Base-by-base conservation (phyloP, 2,329 filamentous ascomycete species). In the Colletotrichum sansevieriae region DNA sequence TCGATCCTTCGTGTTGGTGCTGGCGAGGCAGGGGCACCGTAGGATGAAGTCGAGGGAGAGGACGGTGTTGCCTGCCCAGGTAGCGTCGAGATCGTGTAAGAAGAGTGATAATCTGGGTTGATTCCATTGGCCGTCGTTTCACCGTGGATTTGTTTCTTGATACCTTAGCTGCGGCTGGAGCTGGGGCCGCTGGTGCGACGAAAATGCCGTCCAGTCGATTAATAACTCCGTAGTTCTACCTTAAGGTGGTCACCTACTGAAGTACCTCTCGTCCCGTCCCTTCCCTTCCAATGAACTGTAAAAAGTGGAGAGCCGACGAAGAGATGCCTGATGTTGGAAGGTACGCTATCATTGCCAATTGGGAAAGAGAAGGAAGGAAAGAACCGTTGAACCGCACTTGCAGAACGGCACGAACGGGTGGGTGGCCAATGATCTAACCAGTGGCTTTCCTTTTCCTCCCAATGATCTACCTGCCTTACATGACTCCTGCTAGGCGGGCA, bases 281-380 rank as follows among this genome's bases (percentile, higher is more conserved):
- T 2, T 29, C 29, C 29, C 29, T 29, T 29, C 29, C 29, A 29
- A 29, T 29, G 29, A 4, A 29, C 46, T 25, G 35, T 57, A 39
- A 52, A 57, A 63, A 58, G 59, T 64, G 65, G 65, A 64, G 59
- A 64, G 12, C n/a, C n/a, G 52, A 66, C 56, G 41, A 56, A 63
- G 18, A 49, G 49, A n/a, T 49, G 49, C 58, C 63, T 47, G 25
- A 47, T 49, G 44, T 20, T 49, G 43, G 49, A 52, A 62, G 59
- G 47, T 35, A 41, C 13, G 35, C 7, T 29, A 7, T 29, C n/a
- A 43, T n/a, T 43, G 12, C 8, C 12, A 13, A 39, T 15, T 39
- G 37, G 13, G 37, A 39, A 29, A 46, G 15, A 46, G 15, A 20
- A 55, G n/a, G 35, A 25, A 22, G 52, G 20, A 35, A 37, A 39